Base-by-base conservation (phyloP, 257 asterid genomes). In the Nicotiana attenuata region DNA sequence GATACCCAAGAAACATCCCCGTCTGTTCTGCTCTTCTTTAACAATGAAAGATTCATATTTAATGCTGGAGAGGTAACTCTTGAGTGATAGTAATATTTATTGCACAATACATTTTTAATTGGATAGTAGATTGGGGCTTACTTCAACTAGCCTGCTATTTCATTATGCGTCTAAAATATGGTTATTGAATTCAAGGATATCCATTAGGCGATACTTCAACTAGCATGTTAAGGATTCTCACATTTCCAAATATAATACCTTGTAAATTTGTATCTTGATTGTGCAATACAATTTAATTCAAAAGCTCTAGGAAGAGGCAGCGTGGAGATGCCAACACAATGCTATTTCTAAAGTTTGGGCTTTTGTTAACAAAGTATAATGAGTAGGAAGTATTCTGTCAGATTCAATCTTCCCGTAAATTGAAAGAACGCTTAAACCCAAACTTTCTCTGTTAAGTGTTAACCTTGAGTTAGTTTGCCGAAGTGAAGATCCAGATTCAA, bases 1-100 rank as follows among this genome's bases (percentile, higher is more conserved):
- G 99, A 96, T 88, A 96, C 98, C 26, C 98, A 94, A 84, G 99
- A 96, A 83, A 96, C 99, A 47, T 92, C 97, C 9, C 93, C 99
- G 53, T 91, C 99, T 7, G 98, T 94, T 84, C 89, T 96, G 68
- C 92, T 96, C 66, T 96, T 92, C 87, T 94, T 96, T 83, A 97
- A 94, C 90, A 90, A 92, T 86, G 98, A 94, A 86, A 90, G 99
- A 82, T 92, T 96, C 84, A 94, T 92, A 81, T 92, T 96, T 82
- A 96, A 96, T 84, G 97, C 97, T 85, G 97, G 99, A 88, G 99
- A 96, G 86, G 98, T 92, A 87, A 91, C 22, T 71, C 38, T 14
- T 71, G 22, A 45, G 38, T 22, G 4, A 71, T 71, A 45, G n/a
- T 22, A 69, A 13, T 71, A 45, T 69, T 5, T 13, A 69, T 41